phyloP scores from a whole-genome alignment of 768 basidiomycete species.

The Rhizopogon vinicolor region DNA sequence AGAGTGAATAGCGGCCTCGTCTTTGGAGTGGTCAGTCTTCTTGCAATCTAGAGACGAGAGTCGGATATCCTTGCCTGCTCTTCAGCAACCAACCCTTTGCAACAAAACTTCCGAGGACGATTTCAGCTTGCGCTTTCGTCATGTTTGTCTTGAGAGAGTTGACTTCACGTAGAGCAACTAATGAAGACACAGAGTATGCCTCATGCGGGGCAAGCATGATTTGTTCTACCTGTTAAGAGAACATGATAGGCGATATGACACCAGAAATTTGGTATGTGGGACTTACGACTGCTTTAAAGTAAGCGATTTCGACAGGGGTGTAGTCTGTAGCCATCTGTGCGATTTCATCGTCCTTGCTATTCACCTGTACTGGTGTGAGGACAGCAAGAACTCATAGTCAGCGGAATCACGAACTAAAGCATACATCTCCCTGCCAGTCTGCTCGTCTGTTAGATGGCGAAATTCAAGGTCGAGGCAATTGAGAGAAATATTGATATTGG shows the following conservation, averaged over 20 bases:
- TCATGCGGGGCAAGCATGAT: constrained; percentile 79
- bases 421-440: constrained; percentile 58
- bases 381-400: background rate
- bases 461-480: constrained; percentile 74
- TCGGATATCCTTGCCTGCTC: constrained; percentile 53
- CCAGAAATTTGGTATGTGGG: too few species aligned
- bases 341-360: constrained; percentile 73
- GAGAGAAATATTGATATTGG: constrained; percentile 54
- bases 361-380: constrained; percentile 47
- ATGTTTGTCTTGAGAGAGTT: constrained; percentile 55
- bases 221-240: constrained; percentile 62
- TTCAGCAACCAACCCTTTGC: constrained; percentile 76
- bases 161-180: constrained; percentile 72
- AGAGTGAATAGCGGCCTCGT: constrained; percentile 70
- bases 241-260: background rate
- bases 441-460: constrained; percentile 57
- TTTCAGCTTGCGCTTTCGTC: constrained; percentile 72
- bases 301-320: constrained; percentile 70
- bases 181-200: constrained; percentile 71
- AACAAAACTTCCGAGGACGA: constrained; percentile 72
- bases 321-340: constrained; percentile 87
- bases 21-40: constrained; percentile 30
- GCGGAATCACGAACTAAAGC: constrained; percentile 50
- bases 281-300: constrained; percentile 79
- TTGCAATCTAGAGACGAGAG: too few species aligned